Evolutionary conservation across 2,329 filamentous ascomycete species (phyloP).

Genomic region (Cephalotrichum gorgonifer): DNA sequence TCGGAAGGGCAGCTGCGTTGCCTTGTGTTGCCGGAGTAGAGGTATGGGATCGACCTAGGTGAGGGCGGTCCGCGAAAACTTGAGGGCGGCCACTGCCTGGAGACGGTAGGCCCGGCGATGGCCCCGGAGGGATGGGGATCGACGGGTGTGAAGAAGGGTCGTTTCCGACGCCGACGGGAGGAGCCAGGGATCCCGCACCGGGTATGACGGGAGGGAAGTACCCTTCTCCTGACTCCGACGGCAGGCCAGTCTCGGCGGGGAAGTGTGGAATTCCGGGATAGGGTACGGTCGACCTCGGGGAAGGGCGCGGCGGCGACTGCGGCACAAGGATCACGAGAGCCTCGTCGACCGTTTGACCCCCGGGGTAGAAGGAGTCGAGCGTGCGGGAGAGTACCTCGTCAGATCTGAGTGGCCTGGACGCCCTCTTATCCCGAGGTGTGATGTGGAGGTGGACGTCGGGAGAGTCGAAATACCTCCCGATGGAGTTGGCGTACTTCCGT

Average conservation of each 20-base stretch:
- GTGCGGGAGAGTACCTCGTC: slow-evolving; percentile 75
- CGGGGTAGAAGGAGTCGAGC: slow-evolving; percentile 74
- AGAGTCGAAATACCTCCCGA: slow-evolving; percentile 80
- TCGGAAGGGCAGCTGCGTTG: neutral
- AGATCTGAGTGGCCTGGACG: slow-evolving; percentile 60
- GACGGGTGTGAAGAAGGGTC: neutral
- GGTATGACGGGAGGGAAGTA: slow-evolving; percentile 64
- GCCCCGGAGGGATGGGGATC: slow-evolving; percentile 66
- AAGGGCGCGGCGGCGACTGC: slow-evolving; percentile 68
- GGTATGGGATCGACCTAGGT: neutral
- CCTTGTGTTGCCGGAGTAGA: neutral
- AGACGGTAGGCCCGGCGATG: slow-evolving; percentile 71
- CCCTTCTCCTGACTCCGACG: slow-evolving; percentile 60
- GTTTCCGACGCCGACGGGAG: slow-evolving; percentile 17
- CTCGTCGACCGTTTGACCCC: slow-evolving; percentile 79
- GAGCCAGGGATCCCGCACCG: slow-evolving; percentile 22
- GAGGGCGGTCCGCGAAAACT: neutral
- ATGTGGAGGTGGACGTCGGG: slow-evolving; percentile 81
- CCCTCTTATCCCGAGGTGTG: slow-evolving; percentile 47
- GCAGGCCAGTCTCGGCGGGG: slow-evolving; percentile 48
- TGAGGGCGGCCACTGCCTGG: slow-evolving; percentile 48
- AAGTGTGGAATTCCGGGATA: slow-evolving; percentile 35
- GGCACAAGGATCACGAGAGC: slow-evolving; percentile 87
- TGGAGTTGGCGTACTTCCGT: slow-evolving; percentile 85
- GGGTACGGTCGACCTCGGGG: slow-evolving; percentile 49